A percentile compares a stretch with the other conserved stretches of the same genome.
These are phyloP conservation scores for Aspergillus neotritici DNA, from an alignment of 2,329 filamentous ascomycete species.

Conservation along the genomic window DNA sequence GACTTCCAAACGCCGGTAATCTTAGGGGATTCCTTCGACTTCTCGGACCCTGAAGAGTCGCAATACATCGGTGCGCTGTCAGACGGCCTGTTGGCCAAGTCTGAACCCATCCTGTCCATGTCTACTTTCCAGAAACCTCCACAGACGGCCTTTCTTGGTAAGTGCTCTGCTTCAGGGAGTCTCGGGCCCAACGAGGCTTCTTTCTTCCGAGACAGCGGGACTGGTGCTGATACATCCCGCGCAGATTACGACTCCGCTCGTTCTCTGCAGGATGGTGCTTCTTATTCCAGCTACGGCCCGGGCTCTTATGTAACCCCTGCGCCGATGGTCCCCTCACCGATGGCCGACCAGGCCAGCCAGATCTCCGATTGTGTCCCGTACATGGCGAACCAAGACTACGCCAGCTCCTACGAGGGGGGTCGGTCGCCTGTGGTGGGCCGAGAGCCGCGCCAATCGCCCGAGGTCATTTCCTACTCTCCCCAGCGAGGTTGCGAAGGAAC, in stretches of 20 bases:
- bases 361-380: conserved; percentile 39
- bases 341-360: conserved; percentile 38
- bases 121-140: conserved; percentile 74
- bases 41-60: conserved; percentile 42
- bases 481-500: conserved; percentile 62
- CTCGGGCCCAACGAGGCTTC: neutral
- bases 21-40: conserved; percentile 43
- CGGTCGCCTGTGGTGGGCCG: conserved; percentile 63
- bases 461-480: conserved; percentile 66
- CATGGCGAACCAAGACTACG: conserved; percentile 33
- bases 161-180: conserved; percentile 37
- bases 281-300: conserved; percentile 39
- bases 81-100: conserved; percentile 50
- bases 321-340: conserved; percentile 36
- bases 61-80: conserved; percentile 42
- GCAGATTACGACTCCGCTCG: conserved; percentile 35
- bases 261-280: conserved; percentile 35
- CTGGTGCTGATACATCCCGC: conserved; percentile 5
- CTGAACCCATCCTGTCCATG: conserved; percentile 66
- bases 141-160: conserved; percentile 74
- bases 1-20: conserved; percentile 44
- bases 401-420: conserved; percentile 54
- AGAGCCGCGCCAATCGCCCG: conserved; percentile 54
- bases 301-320: conserved; percentile 32
- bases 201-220: neutral